Percentiles rank a stretch among this genome's conserved stretches.
phyloP scores from a whole-genome alignment of 352 stramenopile genomes.

The Globisporangium iwayamae region DNA sequence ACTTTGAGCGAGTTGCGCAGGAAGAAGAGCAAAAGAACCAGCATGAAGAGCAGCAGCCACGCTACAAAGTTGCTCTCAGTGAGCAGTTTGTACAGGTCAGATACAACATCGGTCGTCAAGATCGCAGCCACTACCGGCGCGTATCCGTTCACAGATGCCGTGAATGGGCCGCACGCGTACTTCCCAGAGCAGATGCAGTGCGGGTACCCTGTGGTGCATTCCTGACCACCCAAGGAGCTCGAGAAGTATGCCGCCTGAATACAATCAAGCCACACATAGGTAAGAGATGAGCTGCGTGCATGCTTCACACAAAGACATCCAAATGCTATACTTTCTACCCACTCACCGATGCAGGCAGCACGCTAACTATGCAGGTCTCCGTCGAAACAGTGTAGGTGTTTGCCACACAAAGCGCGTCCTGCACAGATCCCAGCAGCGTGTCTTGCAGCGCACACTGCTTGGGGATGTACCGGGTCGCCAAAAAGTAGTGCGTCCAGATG shows the following conservation, averaged over 20 bases:
- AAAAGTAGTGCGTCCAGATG: constrained; percentile 54
- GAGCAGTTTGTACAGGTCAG: constrained; percentile 31
- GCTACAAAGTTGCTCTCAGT: constrained; percentile 34
- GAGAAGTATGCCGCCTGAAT: constrained; percentile 44
- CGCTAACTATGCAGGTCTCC: constrained; percentile 32
- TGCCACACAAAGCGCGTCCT: constrained; percentile 24
- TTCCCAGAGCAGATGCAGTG: constrained; percentile 43
- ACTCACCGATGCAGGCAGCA: constrained; percentile 31
- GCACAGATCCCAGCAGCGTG: constrained; percentile 11
- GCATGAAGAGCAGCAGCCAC: constrained; percentile 34
- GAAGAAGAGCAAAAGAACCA: constrained; percentile 41
- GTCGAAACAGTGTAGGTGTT: constrained; percentile 28
- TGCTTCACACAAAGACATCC: too few species aligned
- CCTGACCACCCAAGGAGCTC: constrained; percentile 11
- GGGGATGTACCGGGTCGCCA: constrained; percentile 41
- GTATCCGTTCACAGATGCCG: constrained; percentile 37
- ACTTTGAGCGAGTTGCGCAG: constrained; percentile 55
- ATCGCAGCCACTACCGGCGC: constrained; percentile 30
- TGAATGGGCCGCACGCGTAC: constrained; percentile 64
- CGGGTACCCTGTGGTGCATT: constrained; percentile 47
- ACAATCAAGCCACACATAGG: not conserved
- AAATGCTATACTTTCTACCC: not conserved
- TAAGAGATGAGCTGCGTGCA: not conserved
- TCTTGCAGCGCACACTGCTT: constrained; percentile 66
- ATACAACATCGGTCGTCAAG: constrained; percentile 25